Evolutionary conservation across 495 filamentous ascomycete species (phyloP), one percentile per base, ranked within the genome.

Genomic region (Geopyxis carbonaria): DNA sequence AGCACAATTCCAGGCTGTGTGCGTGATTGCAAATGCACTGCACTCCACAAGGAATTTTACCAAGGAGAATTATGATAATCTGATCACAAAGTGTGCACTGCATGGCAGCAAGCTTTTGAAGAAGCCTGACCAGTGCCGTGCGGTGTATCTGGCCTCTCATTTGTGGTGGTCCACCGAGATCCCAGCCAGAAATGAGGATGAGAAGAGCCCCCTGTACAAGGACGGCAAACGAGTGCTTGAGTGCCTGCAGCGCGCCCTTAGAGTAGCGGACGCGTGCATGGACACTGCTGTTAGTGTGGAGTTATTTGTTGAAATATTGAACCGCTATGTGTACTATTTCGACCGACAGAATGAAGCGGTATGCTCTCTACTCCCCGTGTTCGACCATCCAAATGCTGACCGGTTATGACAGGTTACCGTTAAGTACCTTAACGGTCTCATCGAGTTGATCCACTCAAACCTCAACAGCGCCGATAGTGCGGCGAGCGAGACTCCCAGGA

Each of bases 301-400:
- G 61, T 66, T 97, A 28, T 97, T 97, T 53, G 89, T 97, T 34
- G 89, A 97, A 61, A 95, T 97, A 44, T 64, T 97, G 43, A 93
- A 95, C 55, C 73, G 89, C 56, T 97, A 95, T 61, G 89, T 95
- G 36, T 97, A 97, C 59, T 95, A 94, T 60, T 97, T 93, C 61
- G 89, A 97, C 60, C 84, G 95, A 52, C 84, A 92, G 61, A 97
- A 97, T 60, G 89, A 97, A 61, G 87, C 83, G 31, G 87, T 83
- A 62, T 60, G 76, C 58, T 19, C 30, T 23, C 35, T 39, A 6
- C 20, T 11, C 23, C 5, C n/a, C n/a, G 34, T 25, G 25, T 5
- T 15, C 27, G 27, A 5, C 11, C 15, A 15, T n/a, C 15, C 1
- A 15, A n/a, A n/a, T 7, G 25, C 7, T 28, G 25, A 28, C n/a